Conservation (phyloP, 2,329 filamentous ascomycete species). For the Fusarium brevicatenulatum region DNA sequence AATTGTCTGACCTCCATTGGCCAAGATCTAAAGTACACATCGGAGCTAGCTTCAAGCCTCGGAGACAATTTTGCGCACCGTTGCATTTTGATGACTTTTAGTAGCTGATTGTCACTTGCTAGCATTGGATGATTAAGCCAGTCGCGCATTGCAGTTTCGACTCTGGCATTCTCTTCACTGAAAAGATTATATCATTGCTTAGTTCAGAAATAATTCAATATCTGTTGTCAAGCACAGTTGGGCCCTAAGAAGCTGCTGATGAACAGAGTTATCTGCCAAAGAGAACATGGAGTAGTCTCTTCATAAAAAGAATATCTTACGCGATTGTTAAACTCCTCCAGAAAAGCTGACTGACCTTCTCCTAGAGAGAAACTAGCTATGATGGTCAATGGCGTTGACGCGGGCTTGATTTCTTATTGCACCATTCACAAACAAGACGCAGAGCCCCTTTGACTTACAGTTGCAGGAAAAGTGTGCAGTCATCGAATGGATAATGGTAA, state of each 20-base stretch:
- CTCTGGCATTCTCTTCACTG: accelerated
- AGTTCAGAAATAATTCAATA: background rate
- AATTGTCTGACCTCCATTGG: background rate
- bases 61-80: background rate
- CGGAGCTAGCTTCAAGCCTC: background rate
- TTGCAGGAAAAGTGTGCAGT: background rate
- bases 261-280: accelerated
- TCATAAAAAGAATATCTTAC: accelerated
- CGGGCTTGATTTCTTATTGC: background rate
- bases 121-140: background rate
- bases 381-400: background rate
- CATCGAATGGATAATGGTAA: background rate
- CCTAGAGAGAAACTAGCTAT: background rate
- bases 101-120: background rate
- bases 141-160: background rate
- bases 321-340: accelerated
- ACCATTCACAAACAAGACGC: no score
- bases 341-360: background rate
- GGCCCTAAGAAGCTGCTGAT: background rate
- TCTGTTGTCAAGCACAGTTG: background rate
- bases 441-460: no score
- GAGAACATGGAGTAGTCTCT: accelerated
- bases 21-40: background rate
- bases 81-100: accelerated
- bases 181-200: accelerated